Conservation (phyloP, 257 asterid genomes). For the Solanum rostratum region DNA sequence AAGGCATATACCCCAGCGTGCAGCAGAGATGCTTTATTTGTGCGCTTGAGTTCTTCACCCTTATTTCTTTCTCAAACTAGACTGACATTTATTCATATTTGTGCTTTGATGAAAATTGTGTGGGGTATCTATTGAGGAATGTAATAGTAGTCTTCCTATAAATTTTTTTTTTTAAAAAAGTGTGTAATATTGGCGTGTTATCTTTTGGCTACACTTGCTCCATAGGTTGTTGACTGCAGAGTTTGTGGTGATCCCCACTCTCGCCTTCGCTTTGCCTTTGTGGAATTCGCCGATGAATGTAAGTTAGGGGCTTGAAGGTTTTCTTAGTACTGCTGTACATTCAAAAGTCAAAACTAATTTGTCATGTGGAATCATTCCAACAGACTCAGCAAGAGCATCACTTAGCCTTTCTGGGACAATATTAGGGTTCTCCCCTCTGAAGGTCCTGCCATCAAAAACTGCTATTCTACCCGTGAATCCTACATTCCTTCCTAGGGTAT, state of each 20-base stretch:
- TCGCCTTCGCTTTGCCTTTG: slow-evolving; percentile 96
- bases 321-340: not conserved
- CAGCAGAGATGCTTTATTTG: not conserved
- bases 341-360: not conserved
- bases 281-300: slow-evolving; percentile 90
- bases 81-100: not conserved
- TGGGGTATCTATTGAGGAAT: not conserved
- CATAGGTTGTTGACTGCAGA: slow-evolving; percentile 93
- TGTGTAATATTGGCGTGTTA: not conserved
- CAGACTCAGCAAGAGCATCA: slow-evolving; percentile 76
- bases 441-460: slow-evolving; percentile 93
- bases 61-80: not conserved
- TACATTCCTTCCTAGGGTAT: slow-evolving; percentile 87
- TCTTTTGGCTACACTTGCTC: slow-evolving; percentile 2
- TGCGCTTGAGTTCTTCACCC: not conserved
- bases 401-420: slow-evolving; percentile 60
- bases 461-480: slow-evolving; percentile 97
- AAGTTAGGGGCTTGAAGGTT: slow-evolving; percentile 10
- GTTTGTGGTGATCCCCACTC: slow-evolving; percentile 99
- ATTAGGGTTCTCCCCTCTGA: slow-evolving; percentile 68
- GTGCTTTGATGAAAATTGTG: not conserved
- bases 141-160: not conserved
- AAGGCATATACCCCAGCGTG: not conserved
- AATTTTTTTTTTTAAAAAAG: not conserved
- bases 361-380: slow-evolving; percentile 5